These are phyloP conservation scores for Linanthus parryae DNA, from an alignment of 148 eudicot species.

Conservation along the genomic window DNA sequence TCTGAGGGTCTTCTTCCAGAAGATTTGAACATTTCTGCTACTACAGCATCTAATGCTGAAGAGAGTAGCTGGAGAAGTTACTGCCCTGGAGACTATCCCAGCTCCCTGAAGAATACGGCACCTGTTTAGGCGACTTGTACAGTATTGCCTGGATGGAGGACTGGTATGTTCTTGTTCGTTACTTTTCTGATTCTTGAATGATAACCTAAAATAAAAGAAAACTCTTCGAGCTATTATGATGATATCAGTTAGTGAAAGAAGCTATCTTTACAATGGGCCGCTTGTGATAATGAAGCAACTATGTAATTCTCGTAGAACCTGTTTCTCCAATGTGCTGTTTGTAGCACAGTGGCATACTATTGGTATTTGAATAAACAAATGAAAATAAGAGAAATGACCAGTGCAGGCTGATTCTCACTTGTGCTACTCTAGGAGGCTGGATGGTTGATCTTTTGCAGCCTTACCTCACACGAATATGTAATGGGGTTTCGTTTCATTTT, in stretches of 20 bases:
- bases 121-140: slow-evolving; percentile 77
- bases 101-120: slow-evolving; percentile 73
- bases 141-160: slow-evolving; percentile 95
- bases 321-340: neutral
- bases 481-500: too few species aligned
- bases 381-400: too few species aligned
- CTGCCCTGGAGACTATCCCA: slow-evolving; percentile 82
- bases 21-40: slow-evolving; percentile 77
- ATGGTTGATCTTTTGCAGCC: too few species aligned
- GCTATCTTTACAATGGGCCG: neutral
- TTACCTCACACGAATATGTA: too few species aligned
- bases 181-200: neutral
- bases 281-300: neutral
- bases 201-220: neutral
- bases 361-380: too few species aligned
- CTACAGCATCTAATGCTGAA: slow-evolving; percentile 81
- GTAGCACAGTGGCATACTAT: neutral
- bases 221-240: neutral
- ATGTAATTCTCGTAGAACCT: neutral
- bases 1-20: slow-evolving; percentile 87
- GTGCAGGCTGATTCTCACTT: too few species aligned
- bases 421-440: too few species aligned
- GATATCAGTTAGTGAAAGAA: neutral
- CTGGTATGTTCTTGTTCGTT: slow-evolving; percentile 43
- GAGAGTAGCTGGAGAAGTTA: slow-evolving; percentile 96